These are phyloP conservation scores for Xerocomellus chrysenteron DNA, from an alignment of 768 basidiomycete species.

Conservation along the genomic window DNA sequence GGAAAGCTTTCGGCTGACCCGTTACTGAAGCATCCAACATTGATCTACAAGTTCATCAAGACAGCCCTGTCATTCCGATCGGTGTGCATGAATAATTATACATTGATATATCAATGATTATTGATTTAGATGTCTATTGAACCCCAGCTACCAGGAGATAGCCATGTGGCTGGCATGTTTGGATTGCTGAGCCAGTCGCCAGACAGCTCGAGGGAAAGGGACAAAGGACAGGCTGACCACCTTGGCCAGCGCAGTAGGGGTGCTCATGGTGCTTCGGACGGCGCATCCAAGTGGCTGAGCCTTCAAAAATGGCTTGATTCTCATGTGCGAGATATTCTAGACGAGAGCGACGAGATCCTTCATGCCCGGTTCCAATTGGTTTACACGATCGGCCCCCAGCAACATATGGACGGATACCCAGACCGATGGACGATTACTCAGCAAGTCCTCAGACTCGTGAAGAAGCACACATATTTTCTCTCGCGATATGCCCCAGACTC, in stretches of 20 bases:
- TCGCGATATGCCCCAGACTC: background rate
- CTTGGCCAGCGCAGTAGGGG: no score
- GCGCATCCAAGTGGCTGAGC: constrained; percentile 9
- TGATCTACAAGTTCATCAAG: background rate
- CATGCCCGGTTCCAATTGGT: constrained; percentile 14
- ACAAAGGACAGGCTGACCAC: no score
- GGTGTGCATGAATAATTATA: background rate
- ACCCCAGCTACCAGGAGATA: background rate
- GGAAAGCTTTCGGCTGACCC: background rate
- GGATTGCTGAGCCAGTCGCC: background rate
- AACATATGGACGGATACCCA: constrained; percentile 23
- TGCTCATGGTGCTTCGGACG: background rate
- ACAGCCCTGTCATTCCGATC: background rate
- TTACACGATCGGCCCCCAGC: constrained; percentile 27
- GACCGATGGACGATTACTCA: constrained; percentile 31
- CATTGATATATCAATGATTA: background rate
- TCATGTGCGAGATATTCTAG: constrained; percentile 14
- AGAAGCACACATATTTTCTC: background rate
- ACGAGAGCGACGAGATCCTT: constrained; percentile 25
- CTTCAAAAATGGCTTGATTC: constrained; percentile 15
- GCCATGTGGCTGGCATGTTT: background rate
- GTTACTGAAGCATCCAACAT: constrained; percentile 11
- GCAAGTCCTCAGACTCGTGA: constrained; percentile 23
- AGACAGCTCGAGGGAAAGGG: no score
- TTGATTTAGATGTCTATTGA: no score